Evolutionary conservation across 148 eudicot species (phyloP).

Genomic region (Selenicereus undatus): DNA sequence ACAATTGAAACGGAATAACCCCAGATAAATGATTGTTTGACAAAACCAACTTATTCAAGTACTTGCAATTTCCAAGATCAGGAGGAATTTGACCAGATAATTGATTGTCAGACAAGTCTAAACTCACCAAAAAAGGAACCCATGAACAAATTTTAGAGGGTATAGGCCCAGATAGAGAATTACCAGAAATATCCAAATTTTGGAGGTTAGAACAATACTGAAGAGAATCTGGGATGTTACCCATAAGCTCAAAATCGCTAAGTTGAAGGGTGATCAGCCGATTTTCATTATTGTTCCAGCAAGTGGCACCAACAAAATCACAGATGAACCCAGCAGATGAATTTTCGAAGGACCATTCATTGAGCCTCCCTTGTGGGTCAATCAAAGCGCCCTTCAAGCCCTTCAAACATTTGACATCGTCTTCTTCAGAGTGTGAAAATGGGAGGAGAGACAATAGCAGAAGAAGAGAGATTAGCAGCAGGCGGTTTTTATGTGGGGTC

Average conservation of each 20-base stretch:
- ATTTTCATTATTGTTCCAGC: constrained; percentile 78
- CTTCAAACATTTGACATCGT: constrained; percentile 59
- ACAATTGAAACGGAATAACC: constrained; percentile 47
- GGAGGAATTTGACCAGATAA: constrained; percentile 59
- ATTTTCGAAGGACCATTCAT: constrained; percentile 55
- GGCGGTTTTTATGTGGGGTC: not conserved
- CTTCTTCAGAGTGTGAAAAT: constrained; percentile 29
- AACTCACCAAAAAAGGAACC: constrained; percentile 59
- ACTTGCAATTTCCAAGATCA: constrained; percentile 51
- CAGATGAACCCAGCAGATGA: constrained; percentile 54
- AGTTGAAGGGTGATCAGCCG: constrained; percentile 51
- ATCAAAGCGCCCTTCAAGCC: constrained; percentile 37
- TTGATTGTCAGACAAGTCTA: constrained; percentile 60
- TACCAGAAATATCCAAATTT: constrained; percentile 63
- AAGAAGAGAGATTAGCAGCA: not conserved
- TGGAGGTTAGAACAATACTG: constrained; percentile 52
- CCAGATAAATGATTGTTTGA: constrained; percentile 55
- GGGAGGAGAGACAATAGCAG: constrained; percentile 4
- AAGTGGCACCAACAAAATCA: constrained; percentile 45
- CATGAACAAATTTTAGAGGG: constrained; percentile 57
- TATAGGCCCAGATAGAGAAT: constrained; percentile 52
- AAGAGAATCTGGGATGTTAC: constrained; percentile 48
- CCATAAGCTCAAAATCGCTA: constrained; percentile 38
- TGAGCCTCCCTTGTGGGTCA: constrained; percentile 39
- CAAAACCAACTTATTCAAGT: constrained; percentile 51